Percentiles rank a stretch among this genome's conserved stretches.
Evolutionary conservation across 495 filamentous ascomycete species (phyloP).

Genomic region (Aspergillus bridgeri): DNA sequence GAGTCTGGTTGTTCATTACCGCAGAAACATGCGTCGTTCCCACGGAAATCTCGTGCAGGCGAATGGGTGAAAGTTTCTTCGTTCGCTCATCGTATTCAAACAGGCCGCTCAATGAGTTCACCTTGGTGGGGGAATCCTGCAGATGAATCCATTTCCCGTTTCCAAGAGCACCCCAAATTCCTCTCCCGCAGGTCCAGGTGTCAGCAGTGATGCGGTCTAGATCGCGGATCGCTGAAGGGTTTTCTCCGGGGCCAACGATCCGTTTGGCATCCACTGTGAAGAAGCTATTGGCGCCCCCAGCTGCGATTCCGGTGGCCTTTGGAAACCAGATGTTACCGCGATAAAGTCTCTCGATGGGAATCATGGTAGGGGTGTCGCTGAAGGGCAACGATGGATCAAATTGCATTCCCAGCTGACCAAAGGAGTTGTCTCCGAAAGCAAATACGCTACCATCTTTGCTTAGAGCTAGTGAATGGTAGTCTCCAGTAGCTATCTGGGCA

Average conservation of each 20-base stretch:
- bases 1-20: constrained; percentile 73
- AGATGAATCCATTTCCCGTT: constrained; percentile 89
- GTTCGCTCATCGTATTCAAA: constrained; percentile 78
- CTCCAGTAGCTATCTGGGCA: constrained; percentile 72
- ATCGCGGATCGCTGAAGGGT: constrained; percentile 35
- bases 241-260: constrained; percentile 44
- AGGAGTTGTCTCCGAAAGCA: constrained; percentile 84
- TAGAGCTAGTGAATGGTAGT: constrained; percentile 78
- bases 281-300: constrained; percentile 82
- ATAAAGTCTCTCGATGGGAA: constrained; percentile 71
- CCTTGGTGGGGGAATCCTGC: constrained; percentile 72
- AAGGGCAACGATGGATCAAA: constrained; percentile 55
- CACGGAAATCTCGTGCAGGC: constrained; percentile 63
- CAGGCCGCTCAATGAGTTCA: constrained; percentile 77
- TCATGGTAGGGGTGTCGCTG: constrained; percentile 63
- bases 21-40: constrained; percentile 78
- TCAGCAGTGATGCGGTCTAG: constrained; percentile 62
- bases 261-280: constrained; percentile 77
- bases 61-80: constrained; percentile 69
- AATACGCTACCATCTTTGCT: constrained; percentile 75
- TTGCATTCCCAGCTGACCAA: constrained; percentile 80
- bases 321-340: constrained; percentile 54
- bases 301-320: constrained; percentile 67
- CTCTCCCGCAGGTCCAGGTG: constrained; percentile 80
- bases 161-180: constrained; percentile 78